A percentile compares a stretch with the other conserved stretches of the same genome.
Evolutionary conservation across 495 filamentous ascomycete genomes (phyloP).

Genomic region (Podospora anserina): DNA sequence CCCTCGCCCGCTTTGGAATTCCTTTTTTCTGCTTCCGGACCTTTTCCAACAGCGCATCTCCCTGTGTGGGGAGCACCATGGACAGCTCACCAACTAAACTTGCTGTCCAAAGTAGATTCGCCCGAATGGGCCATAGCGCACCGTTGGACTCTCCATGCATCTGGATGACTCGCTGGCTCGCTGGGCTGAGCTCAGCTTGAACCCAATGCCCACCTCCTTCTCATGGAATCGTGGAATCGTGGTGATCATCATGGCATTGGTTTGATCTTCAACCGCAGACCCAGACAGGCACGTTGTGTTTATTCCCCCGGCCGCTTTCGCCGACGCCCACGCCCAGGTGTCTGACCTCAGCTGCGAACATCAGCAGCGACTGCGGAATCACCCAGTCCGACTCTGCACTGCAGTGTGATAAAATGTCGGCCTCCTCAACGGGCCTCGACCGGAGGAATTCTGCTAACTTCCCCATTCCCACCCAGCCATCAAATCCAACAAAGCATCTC

Average conservation of each 20-base stretch:
- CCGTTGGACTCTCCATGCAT: not conserved
- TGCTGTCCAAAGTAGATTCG: not conserved
- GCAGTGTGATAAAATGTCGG: not conserved
- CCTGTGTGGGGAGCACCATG: not conserved
- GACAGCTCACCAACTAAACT: not conserved
- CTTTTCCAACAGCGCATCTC: not conserved
- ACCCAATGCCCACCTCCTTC: not conserved
- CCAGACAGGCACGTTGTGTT: no score
- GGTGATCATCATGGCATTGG: not conserved
- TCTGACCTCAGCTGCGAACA: not conserved
- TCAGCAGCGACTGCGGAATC: not conserved
- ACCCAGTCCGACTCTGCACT: not conserved
- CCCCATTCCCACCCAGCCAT: not conserved
- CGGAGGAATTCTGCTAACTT: not conserved
- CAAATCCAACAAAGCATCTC: not conserved
- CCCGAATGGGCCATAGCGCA: not conserved
- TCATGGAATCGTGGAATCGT: not conserved
- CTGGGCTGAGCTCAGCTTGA: not conserved
- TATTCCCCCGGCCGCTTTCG: not conserved
- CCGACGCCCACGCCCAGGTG: not conserved
- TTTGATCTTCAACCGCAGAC: conserved; percentile 5
- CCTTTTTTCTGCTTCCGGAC: not conserved
- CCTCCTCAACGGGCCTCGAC: not conserved
- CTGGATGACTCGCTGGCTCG: not conserved
- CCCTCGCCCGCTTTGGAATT: not conserved